Percentiles rank a stretch among this genome's conserved stretches.
These are phyloP conservation scores for Penicillium goetzii DNA, from an alignment of 495 filamentous ascomycete genomes.

Conservation along the genomic window DNA sequence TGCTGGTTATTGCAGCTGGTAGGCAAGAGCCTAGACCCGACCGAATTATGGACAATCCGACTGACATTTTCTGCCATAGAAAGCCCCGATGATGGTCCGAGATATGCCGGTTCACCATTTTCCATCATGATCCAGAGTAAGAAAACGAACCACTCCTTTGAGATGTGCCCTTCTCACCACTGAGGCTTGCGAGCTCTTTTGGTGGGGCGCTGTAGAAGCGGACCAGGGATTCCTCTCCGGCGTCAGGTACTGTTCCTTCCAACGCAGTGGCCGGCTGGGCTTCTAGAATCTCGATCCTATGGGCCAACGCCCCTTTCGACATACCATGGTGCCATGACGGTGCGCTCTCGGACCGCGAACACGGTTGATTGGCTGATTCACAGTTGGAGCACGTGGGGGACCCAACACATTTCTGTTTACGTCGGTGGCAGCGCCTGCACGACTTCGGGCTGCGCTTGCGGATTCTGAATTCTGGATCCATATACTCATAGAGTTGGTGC, in stretches of 20 bases:
- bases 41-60: constrained; percentile 41
- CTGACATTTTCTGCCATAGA: constrained; percentile 41
- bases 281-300: constrained; percentile 32
- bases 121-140: constrained; percentile 37
- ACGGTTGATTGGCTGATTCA: constrained; percentile 26
- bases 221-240: not conserved
- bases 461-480: constrained; percentile 45
- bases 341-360: constrained; percentile 23
- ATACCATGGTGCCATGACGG: constrained; percentile 38
- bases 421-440: constrained; percentile 33
- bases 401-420: constrained; percentile 34
- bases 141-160: constrained; percentile 26
- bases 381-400: constrained; percentile 32
- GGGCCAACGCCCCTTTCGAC: constrained; percentile 32
- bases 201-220: not conserved
- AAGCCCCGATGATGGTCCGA: constrained; percentile 44
- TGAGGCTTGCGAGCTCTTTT: not conserved
- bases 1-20: constrained; percentile 30
- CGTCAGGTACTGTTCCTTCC: not conserved
- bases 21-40: constrained; percentile 39
- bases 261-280: constrained; percentile 21
- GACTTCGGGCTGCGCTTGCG: constrained; percentile 37
- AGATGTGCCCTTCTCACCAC: not conserved
- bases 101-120: constrained; percentile 33
- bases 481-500: not conserved